Evolutionary conservation across 805 yeast species (phyloP).

Genomic region (Brettanomyces nanus): DNA sequence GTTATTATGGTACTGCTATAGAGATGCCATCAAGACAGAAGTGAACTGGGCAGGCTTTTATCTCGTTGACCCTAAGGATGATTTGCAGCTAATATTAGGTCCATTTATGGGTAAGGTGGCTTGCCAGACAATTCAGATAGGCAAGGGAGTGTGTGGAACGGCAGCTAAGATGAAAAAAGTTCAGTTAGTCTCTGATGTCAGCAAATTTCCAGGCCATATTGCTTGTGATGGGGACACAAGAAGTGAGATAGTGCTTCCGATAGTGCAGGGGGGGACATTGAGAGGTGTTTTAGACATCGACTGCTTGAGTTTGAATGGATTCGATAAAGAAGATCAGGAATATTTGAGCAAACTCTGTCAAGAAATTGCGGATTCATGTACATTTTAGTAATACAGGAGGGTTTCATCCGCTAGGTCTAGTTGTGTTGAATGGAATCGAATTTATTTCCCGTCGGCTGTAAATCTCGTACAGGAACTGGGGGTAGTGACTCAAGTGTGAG

Average conservation of each 20-base stretch:
- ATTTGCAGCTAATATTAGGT: conserved; percentile 56
- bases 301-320: conserved; percentile 57
- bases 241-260: conserved; percentile 90
- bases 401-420: too few relatives aligned
- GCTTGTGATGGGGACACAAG: conserved; percentile 96
- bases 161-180: conserved; percentile 57
- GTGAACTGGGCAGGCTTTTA: conserved; percentile 97
- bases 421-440: too few relatives aligned
- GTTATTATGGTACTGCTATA: conserved; percentile 81
- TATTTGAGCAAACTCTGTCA: conserved; percentile 53
- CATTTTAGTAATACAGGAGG: conserved; percentile 28
- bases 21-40: conserved; percentile 35
- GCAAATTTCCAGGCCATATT: conserved; percentile 81
- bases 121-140: conserved; percentile 72
- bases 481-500: too few relatives aligned
- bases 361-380: conserved; percentile 44
- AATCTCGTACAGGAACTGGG: background rate
- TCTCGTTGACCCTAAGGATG: conserved; percentile 34
- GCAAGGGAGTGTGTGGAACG: conserved; percentile 87
- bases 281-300: conserved; percentile 86
- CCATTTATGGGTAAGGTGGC: conserved; percentile 98
- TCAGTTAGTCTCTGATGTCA: conserved; percentile 73
- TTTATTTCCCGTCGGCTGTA: background rate
- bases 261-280: conserved; percentile 33
- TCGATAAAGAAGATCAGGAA: conserved; percentile 52